These are phyloP conservation scores for Sarocladium brachiariae DNA, from an alignment of 2,329 filamentous ascomycete species.

Conservation along the genomic window DNA sequence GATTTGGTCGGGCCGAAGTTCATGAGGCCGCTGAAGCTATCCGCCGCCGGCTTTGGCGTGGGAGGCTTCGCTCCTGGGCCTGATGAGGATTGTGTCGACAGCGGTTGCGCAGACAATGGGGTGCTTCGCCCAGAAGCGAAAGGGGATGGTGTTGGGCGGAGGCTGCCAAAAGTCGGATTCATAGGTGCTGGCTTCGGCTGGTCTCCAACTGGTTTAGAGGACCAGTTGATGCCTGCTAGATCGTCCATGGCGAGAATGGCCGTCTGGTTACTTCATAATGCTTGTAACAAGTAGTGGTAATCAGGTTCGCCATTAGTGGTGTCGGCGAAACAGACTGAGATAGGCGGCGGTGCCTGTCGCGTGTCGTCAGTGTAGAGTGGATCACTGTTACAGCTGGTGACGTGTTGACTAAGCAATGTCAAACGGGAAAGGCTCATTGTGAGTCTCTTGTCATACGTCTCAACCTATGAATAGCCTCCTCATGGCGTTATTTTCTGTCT, in stretches of 20 bases:
- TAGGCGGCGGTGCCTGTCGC: neutral
- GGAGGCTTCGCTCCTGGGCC: constrained; percentile 33
- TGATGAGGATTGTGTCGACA: constrained; percentile 9
- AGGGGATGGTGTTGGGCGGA: constrained; percentile 51
- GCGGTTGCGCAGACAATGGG: constrained; percentile 41
- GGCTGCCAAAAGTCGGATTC: constrained; percentile 40
- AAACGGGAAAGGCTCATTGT: too few species aligned
- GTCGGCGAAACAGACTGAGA: too few species aligned
- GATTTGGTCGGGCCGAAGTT: constrained; percentile 50
- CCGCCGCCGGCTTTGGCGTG: constrained; percentile 46
- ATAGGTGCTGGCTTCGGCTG: constrained; percentile 32
- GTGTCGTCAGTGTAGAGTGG: constrained; percentile 4
- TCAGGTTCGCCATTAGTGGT: too few species aligned
- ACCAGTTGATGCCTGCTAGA: constrained; percentile 55
- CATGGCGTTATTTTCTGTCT: too few species aligned
- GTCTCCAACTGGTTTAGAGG: constrained; percentile 31
- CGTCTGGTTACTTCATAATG: constrained; percentile 1
- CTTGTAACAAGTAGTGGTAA: too few species aligned
- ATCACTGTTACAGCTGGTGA: neutral
- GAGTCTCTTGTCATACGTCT: too few species aligned
- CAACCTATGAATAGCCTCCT: too few species aligned
- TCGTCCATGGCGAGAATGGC: constrained; percentile 45
- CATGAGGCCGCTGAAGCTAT: constrained; percentile 74
- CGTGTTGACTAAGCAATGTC: neutral
- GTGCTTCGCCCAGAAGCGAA: constrained; percentile 49